A percentile compares a stretch with the other conserved stretches of the same genome.
These are phyloP conservation scores for Colletotrichum simmondsii DNA, from an alignment of 2,329 filamentous ascomycete species.

Conservation along the genomic window DNA sequence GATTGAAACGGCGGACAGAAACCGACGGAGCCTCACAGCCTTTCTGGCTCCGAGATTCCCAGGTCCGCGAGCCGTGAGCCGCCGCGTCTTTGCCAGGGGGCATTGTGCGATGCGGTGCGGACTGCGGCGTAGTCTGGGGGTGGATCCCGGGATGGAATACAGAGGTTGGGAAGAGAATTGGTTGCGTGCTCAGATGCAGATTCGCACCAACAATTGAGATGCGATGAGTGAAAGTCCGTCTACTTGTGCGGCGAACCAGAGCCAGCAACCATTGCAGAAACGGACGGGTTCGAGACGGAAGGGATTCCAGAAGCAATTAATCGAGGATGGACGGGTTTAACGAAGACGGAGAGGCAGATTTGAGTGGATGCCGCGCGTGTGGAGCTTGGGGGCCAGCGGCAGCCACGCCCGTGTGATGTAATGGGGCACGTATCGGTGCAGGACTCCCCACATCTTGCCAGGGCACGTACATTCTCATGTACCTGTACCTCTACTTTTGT, in stretches of 20 bases:
- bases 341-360: slow-evolving; percentile 6
- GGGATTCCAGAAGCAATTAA: not conserved
- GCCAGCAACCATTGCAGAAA: not conserved
- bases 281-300: not conserved
- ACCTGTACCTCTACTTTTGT: not conserved
- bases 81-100: not conserved
- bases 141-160: not conserved
- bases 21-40: not conserved
- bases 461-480: not conserved
- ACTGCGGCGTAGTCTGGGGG: not conserved
- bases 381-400: not conserved
- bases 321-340: not conserved
- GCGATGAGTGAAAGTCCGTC: not conserved
- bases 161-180: not conserved
- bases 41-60: not conserved
- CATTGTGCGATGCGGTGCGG: not conserved
- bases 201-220: not conserved
- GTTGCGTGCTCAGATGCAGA: not conserved
- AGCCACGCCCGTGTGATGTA: slow-evolving; percentile 14
- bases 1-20: slow-evolving; percentile 25
- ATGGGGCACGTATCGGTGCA: slow-evolving; percentile 7
- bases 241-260: not conserved
- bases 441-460: not conserved
- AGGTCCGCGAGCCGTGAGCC: not conserved
- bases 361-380: not conserved